A percentile compares a stretch with the other conserved stretches of the same genome.
Conservation (phyloP, 768 basidiomycete genomes). For the Lanmaoa rubissima region DNA sequence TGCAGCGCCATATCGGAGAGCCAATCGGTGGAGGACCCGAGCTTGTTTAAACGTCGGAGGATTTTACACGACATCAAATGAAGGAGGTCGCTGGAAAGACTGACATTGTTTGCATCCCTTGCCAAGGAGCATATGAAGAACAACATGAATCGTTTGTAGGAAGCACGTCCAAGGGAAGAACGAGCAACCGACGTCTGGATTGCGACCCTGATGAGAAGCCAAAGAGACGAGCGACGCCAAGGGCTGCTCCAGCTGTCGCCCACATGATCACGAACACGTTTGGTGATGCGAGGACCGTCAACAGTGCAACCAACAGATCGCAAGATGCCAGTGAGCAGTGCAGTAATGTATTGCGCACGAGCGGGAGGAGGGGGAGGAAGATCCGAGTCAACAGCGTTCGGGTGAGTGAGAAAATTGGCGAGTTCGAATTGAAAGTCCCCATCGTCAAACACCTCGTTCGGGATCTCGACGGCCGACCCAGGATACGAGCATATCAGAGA, state of each 20-base stretch:
- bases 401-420: slow-evolving; percentile 17
- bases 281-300: slow-evolving; percentile 20
- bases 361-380: not conserved
- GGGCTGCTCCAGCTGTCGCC: not conserved
- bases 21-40: slow-evolving; percentile 19
- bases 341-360: not conserved
- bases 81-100: slow-evolving; percentile 23
- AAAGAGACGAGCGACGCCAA: slow-evolving; percentile 33
- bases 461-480: slow-evolving; percentile 10
- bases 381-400: slow-evolving; percentile 5
- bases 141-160: slow-evolving; percentile 48
- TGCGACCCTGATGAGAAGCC: slow-evolving; percentile 32
- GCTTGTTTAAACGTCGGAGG: slow-evolving; percentile 16
- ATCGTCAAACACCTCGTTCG: slow-evolving; percentile 10
- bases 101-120: slow-evolving; percentile 7
- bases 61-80: slow-evolving; percentile 24
- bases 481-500: slow-evolving; percentile 33
- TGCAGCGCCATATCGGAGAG: slow-evolving; percentile 39
- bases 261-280: slow-evolving; percentile 28
- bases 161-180: slow-evolving; percentile 4
- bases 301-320: slow-evolving; percentile 6
- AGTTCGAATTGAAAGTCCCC: slow-evolving; percentile 16
- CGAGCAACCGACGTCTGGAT: slow-evolving; percentile 26
- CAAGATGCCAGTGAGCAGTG: not conserved
- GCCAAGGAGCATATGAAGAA: slow-evolving; percentile 36